Conservation (phyloP, 805 yeast species). For the Diddensiella caesifluorescens region DNA sequence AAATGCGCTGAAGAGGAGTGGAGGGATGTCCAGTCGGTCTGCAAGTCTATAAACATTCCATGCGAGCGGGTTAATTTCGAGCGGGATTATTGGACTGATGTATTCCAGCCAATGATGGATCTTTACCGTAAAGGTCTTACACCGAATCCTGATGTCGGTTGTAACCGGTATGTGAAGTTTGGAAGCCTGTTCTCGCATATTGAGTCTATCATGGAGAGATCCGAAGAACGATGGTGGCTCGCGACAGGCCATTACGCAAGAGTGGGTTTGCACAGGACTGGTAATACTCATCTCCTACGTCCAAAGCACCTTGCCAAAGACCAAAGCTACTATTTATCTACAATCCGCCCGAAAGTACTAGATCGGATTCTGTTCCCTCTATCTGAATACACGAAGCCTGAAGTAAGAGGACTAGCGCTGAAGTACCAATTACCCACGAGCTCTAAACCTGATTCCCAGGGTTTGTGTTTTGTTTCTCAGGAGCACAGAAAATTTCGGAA, state of each 20-base stretch:
- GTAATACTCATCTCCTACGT: conserved; percentile 46
- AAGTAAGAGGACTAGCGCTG: conserved; percentile 65
- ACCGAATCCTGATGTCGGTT: conserved; percentile 91
- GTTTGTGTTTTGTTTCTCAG: conserved; percentile 82
- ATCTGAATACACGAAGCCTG: conserved; percentile 70
- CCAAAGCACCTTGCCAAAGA: conserved; percentile 64
- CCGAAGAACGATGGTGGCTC: conserved; percentile 59
- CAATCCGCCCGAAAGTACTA: conserved; percentile 46
- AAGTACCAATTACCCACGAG: conserved; percentile 53
- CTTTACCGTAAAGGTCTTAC: conserved; percentile 68
- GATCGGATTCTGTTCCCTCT: conserved; percentile 65
- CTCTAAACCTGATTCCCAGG: conserved; percentile 87
- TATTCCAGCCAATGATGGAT: conserved; percentile 86
- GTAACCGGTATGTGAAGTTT: conserved; percentile 82
- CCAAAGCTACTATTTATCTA: conserved; percentile 85
- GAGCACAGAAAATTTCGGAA: conserved; percentile 57
- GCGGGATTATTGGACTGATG: conserved; percentile 86
- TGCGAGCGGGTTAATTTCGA: conserved; percentile 80
- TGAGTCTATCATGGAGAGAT: conserved; percentile 28
- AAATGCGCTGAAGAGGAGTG: conserved; percentile 83
- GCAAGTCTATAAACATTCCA: conserved; percentile 55
- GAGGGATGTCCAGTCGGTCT: conserved; percentile 71
- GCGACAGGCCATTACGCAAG: conserved; percentile 62
- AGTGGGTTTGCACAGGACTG: conserved; percentile 32
- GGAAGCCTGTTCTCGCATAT: conserved; percentile 66